Conservation (phyloP, 2,329 filamentous ascomycete genomes). For the Apiospora pterosperma region DNA sequence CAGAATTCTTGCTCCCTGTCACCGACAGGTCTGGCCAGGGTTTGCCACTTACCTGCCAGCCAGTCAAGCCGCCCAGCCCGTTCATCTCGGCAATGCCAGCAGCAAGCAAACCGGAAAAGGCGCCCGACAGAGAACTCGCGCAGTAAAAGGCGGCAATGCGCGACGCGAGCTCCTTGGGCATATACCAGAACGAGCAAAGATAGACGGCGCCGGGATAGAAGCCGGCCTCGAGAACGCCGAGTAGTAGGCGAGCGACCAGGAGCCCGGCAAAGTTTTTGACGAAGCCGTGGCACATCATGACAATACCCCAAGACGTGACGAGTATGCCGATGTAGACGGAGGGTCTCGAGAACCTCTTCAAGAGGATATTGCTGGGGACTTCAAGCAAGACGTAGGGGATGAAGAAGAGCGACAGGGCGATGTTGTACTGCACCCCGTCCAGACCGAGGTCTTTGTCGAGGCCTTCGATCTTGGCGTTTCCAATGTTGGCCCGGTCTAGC, state of each 20-base stretch:
- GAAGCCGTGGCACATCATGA: constrained; percentile 34
- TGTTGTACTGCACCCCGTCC: constrained; percentile 29
- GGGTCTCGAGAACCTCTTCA: constrained; percentile 36
- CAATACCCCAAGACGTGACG: constrained; percentile 32
- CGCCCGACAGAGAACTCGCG: constrained; percentile 34
- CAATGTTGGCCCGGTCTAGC: constrained; percentile 26
- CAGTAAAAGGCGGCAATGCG: constrained; percentile 33
- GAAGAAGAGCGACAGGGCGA: constrained; percentile 25
- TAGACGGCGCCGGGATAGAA: constrained; percentile 30
- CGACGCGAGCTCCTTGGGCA: constrained; percentile 25
- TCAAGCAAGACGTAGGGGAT: constrained; percentile 18
- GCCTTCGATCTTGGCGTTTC: constrained; percentile 24
- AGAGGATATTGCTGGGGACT: constrained; percentile 37
- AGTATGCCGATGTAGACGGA: constrained; percentile 38
- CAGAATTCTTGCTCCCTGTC: no score
- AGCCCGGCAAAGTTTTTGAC: constrained; percentile 37
- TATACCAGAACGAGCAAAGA: constrained; percentile 31
- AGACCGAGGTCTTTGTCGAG: constrained; percentile 18
- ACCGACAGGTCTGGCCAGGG: neutral
- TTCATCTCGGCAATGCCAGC: constrained; percentile 43
- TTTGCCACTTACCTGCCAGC: constrained; percentile 37
- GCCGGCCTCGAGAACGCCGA: constrained; percentile 35
- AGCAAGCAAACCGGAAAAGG: constrained; percentile 43
- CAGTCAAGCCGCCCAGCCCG: constrained; percentile 36
- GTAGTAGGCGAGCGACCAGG: constrained; percentile 35